Evolutionary conservation across 208 protist species (phyloP).

Genomic region (Herpetomonas samuelpessoai): DNA sequence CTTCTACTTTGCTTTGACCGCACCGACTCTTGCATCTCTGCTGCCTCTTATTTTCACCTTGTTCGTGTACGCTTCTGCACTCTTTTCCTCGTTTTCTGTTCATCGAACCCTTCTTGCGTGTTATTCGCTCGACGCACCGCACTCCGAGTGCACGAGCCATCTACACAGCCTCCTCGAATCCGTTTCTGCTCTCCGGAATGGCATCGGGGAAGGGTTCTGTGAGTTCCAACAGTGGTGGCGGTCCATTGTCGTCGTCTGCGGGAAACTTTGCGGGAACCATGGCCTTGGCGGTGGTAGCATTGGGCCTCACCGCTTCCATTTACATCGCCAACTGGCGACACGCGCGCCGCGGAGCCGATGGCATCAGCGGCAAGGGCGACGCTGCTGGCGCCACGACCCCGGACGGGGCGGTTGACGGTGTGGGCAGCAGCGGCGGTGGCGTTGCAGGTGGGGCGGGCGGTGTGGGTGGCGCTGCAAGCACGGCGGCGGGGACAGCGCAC

Average conservation of each 20-base stretch:
- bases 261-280: conserved; percentile 24
- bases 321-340: conserved; percentile 35
- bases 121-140: no score
- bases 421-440: not conserved
- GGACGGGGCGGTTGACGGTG: not conserved
- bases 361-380: conserved; percentile 1
- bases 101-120: not conserved
- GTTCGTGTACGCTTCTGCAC: not conserved
- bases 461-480: not conserved
- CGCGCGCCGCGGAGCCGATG: not conserved
- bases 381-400: not conserved
- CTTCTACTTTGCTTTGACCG: conserved; percentile 2
- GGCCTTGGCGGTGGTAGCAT: conserved; percentile 25
- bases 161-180: no score
- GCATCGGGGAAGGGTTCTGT: no score
- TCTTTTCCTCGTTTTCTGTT: not conserved
- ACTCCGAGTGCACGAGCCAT: no score
- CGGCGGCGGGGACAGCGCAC: conserved; percentile 8
- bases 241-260: not conserved
- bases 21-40: not conserved
- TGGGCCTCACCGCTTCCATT: conserved; percentile 28
- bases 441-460: not conserved
- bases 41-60: not conserved
- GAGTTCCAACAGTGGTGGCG: not conserved
- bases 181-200: no score